Evolutionary conservation across 2,329 filamentous ascomycete species (phyloP).

Genomic region (Trichophyton benhamiae): DNA sequence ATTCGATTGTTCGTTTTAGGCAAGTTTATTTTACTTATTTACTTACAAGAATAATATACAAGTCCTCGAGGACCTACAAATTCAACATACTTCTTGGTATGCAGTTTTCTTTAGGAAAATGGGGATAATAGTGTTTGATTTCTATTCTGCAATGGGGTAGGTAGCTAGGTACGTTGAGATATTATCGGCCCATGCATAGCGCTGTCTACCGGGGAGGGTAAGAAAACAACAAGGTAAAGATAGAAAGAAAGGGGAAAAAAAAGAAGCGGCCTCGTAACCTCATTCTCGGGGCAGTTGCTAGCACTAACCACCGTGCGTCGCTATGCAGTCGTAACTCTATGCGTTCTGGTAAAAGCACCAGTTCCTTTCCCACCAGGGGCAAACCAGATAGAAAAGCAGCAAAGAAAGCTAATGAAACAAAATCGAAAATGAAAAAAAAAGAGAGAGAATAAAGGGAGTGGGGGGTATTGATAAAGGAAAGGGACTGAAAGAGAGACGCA

Average conservation of each 20-base stretch:
- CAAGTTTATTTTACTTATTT: background rate
- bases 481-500: background rate
- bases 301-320: background rate
- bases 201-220: background rate
- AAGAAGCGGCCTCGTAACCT: background rate
- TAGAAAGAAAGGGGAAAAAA: background rate
- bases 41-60: background rate
- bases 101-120: background rate
- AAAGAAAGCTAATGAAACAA: constrained; percentile 1
- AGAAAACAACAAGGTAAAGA: background rate
- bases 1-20: background rate
- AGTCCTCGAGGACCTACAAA: background rate
- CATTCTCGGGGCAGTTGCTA: constrained; percentile 4
- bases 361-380: background rate
- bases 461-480: background rate
- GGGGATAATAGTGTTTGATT: background rate
- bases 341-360: background rate
- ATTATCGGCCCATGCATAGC: background rate
- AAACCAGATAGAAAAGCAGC: background rate
- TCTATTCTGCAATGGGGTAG: background rate
- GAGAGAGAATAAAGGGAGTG: background rate
- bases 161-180: background rate
- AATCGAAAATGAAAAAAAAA: background rate
- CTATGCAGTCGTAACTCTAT: constrained; percentile 3
- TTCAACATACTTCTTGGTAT: background rate